Evolutionary conservation across 1,284 basidiomycete species (phyloP).

Genomic region (Malassezia obtusa): DNA sequence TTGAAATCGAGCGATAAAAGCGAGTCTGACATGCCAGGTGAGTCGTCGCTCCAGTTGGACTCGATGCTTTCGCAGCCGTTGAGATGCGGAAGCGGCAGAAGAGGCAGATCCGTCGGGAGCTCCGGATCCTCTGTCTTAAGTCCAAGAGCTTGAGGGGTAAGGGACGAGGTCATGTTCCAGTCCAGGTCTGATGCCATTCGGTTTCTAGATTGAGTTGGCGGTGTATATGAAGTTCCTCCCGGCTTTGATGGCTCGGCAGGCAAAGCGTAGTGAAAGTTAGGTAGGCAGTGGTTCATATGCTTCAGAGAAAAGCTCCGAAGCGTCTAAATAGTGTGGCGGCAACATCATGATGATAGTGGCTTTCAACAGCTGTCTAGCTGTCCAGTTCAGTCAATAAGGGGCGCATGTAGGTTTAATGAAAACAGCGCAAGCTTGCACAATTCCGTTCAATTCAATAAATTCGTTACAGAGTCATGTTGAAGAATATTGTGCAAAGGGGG

Average conservation of each 20-base stretch:
- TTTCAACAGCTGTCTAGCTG: conserved; percentile 7
- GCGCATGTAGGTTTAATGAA: background rate
- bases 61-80: background rate
- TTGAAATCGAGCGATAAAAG: conserved; percentile 16
- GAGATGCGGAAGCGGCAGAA: background rate
- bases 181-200: background rate
- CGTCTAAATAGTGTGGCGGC: conserved; percentile 1
- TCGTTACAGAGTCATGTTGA: conserved; percentile 9
- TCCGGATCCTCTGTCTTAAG: conserved; percentile 5
- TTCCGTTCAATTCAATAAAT: conserved; percentile 1
- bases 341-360: conserved; percentile 12
- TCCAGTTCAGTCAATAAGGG: background rate
- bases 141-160: background rate
- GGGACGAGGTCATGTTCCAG: background rate
- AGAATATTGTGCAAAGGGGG: background rate
- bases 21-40: conserved; percentile 13
- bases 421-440: conserved; percentile 8
- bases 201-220: background rate
- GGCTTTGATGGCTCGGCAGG: background rate
- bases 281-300: conserved; percentile 9
- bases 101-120: conserved; percentile 1
- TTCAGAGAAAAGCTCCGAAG: conserved; percentile 18
- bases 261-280: background rate
- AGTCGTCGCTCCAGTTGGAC: conserved; percentile 11
- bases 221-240: background rate